phyloP scores from a whole-genome alignment of 176 grass and related monocot species.

The Oryza punctata region DNA sequence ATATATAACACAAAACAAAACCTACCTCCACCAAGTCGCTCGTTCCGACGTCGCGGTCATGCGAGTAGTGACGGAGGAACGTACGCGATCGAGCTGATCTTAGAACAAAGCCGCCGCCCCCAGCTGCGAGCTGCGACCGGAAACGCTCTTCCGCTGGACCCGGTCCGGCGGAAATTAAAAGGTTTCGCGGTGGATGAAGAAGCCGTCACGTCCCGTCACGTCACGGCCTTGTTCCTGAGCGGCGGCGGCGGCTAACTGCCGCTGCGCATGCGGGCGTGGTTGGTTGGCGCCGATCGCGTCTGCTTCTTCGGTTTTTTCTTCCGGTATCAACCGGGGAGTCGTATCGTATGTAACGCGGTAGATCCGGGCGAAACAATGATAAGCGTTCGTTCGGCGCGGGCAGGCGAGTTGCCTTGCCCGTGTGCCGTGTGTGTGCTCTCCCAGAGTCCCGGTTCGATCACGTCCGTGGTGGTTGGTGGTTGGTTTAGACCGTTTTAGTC shows the following conservation, averaged over 20 bases:
- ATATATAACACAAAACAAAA: neutral
- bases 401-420: no score
- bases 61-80: conserved; percentile 17
- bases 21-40: neutral
- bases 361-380: no score
- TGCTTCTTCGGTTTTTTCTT: no score
- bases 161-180: conserved; percentile 22
- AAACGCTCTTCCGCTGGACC: neutral
- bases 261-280: no score
- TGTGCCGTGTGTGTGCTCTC: no score
- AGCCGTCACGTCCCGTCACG: conserved; percentile 13
- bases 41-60: neutral
- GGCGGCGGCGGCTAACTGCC: neutral
- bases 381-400: no score
- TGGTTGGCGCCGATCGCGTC: no score
- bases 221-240: neutral
- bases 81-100: neutral
- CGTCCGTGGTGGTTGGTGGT: no score
- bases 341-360: no score
- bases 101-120: neutral
- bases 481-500: no score
- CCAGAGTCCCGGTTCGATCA: no score
- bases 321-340: no score
- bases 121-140: neutral
- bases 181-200: neutral